Evolutionary conservation across 495 filamentous ascomycete genomes (phyloP), one percentile per base, ranked within the genome.

Genomic region (Podospora pseudoanserina): DNA sequence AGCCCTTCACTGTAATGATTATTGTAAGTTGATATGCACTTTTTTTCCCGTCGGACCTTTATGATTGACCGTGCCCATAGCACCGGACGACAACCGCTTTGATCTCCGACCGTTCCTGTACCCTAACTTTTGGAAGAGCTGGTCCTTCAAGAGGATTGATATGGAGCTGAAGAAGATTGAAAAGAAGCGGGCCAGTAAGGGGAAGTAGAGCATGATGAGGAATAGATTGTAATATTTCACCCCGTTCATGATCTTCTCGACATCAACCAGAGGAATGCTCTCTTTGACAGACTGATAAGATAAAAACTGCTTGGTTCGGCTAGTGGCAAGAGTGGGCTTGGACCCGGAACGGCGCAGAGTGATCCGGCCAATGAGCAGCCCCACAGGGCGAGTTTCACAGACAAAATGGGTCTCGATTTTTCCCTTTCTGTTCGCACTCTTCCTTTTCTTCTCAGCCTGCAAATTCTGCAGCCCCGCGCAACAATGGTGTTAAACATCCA

Each of bases 101-200:
- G 91, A 93, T 74, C 72, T 89, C 34, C 78, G 89, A 34, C 89
- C 87, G 19, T 91, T 92, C 73, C 67, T 89, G 59, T 86, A 86
- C 58, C 85, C 85, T 0, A 65, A 71, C 5, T 76, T 80, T 67
- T 80, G 76, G 67, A 76, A 83, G 66, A 80, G 75, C 71, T 86
- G 80, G 80, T 75, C 76, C 9, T 87, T 82, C 69, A 82, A 82
- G 74, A 83, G 81, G 74, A 88, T 88, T 60, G 86, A 88, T 67
- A 72, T 69, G 68, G 70, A 67, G 63, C 60, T 82, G 5, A 76
- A 76, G 72, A 77, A 73, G 72, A 78, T 70, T 27, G 70, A 74
- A 70, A 75, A 76, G 71, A 73, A 70, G 66, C 60, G 72, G 53
- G 70, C 67, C 9, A 64, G 65, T 28, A 66, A 67, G 26, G 57